Conservation (phyloP, 768 basidiomycete genomes). For the Boletales sp. region DNA sequence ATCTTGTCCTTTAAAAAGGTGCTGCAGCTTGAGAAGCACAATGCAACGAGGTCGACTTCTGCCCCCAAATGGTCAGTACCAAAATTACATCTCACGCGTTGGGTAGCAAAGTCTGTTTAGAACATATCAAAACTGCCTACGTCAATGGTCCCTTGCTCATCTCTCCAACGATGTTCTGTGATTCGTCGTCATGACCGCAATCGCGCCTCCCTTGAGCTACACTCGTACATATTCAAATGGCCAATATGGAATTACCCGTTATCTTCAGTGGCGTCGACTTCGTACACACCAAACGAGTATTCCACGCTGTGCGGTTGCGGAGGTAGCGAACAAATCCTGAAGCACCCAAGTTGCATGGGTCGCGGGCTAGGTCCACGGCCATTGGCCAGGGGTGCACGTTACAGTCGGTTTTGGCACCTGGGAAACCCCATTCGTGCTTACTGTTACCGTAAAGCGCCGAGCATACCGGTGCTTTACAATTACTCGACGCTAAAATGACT, state of each 20-base stretch:
- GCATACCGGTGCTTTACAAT: constrained; percentile 15
- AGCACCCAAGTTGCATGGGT: constrained; percentile 20
- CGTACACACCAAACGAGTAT: constrained; percentile 12
- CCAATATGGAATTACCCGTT: constrained; percentile 16
- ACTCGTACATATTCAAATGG: constrained; percentile 17
- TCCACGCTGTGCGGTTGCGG: constrained; percentile 20
- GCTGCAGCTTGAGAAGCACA: constrained; percentile 10
- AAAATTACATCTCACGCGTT: constrained; percentile 21
- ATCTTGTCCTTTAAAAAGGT: constrained; percentile 21
- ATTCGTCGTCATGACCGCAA: constrained; percentile 22
- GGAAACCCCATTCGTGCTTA: constrained; percentile 16
- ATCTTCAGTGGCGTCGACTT: constrained; percentile 28
- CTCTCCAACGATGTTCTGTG: constrained; percentile 19
- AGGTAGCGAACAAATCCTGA: constrained; percentile 4
- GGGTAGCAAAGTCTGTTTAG: constrained; percentile 9
- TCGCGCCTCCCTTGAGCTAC: constrained; percentile 2
- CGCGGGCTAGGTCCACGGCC: constrained; percentile 24
- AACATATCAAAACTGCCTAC: constrained; percentile 16
- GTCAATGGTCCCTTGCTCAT: constrained; percentile 13
- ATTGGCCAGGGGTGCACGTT: not conserved
- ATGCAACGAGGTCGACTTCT: constrained; percentile 21
- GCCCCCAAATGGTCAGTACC: constrained; percentile 19
- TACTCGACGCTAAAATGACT: constrained; percentile 9
- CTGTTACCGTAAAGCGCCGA: not conserved
- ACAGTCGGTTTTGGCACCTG: constrained; percentile 10